Conservation (phyloP, 495 filamentous ascomycete species). For the Hypoxylon cercidicola region DNA sequence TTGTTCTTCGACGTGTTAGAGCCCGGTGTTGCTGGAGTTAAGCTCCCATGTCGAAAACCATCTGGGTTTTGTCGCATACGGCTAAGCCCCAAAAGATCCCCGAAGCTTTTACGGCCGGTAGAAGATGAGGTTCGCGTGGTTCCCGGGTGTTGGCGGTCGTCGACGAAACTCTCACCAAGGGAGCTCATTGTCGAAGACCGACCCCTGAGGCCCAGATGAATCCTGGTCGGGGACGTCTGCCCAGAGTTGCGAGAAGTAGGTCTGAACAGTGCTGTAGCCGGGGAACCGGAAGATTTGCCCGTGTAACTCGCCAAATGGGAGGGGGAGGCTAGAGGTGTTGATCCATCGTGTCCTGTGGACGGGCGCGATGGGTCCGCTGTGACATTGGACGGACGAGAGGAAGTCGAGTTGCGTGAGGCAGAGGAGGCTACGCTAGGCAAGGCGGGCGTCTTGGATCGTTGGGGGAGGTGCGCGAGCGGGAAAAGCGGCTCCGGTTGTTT, state of each 20-base stretch:
- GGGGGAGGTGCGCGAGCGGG: slow-evolving; percentile 72
- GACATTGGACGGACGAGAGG: slow-evolving; percentile 40
- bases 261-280: slow-evolving; percentile 69
- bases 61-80: slow-evolving; percentile 83
- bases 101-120: slow-evolving; percentile 87
- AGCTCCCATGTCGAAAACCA: slow-evolving; percentile 67
- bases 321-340: slow-evolving; percentile 50
- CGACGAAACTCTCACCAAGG: slow-evolving; percentile 66
- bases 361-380: slow-evolving; percentile 62
- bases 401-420: slow-evolving; percentile 44
- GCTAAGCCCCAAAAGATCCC: slow-evolving; percentile 82
- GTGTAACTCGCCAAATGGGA: slow-evolving; percentile 36
- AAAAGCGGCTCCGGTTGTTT: slow-evolving; percentile 88
- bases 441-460: slow-evolving; percentile 60
- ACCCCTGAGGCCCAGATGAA: slow-evolving; percentile 66
- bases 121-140: slow-evolving; percentile 81
- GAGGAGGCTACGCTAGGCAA: slow-evolving; percentile 47
- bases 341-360: slow-evolving; percentile 56
- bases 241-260: slow-evolving; percentile 73
- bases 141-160: slow-evolving; percentile 65
- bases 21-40: slow-evolving; percentile 71
- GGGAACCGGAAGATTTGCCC: slow-evolving; percentile 47
- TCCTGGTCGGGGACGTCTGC: slow-evolving; percentile 74
- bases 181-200: slow-evolving; percentile 94
- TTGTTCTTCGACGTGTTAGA: slow-evolving; percentile 75